Conservation (phyloP, 441 rosid genomes). For the Geranium incanum region DNA sequence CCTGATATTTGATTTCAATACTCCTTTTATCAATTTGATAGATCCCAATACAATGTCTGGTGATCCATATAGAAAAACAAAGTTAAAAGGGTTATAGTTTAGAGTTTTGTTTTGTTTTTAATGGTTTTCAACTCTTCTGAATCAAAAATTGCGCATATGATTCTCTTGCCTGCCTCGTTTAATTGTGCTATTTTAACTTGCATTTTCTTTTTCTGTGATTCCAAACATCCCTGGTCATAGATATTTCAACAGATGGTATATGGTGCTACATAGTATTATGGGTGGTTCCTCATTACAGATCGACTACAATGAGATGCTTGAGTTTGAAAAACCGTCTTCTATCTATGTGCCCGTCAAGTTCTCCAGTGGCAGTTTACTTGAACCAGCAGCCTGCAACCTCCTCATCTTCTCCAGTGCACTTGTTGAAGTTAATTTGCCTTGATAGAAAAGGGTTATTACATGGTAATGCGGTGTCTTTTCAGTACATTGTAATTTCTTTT, state of each 20-base stretch:
- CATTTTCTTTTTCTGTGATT: not conserved
- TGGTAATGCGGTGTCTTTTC: conserved; percentile 33
- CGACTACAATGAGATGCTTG: conserved; percentile 48
- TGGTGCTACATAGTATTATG: conserved; percentile 77
- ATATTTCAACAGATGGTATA: conserved; percentile 81
- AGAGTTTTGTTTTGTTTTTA: no score
- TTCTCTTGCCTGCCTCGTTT: no score
- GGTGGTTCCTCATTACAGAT: conserved; percentile 51
- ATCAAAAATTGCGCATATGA: no score
- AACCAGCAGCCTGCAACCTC: conserved; percentile 32
- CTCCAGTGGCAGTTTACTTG: conserved; percentile 28
- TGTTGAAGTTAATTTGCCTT: conserved; percentile 61
- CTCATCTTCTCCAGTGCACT: conserved; percentile 43
- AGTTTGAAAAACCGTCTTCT: conserved; percentile 58
- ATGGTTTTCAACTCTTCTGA: no score
- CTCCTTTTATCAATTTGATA: no score
- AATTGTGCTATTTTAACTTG: no score
- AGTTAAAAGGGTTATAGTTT: no score
- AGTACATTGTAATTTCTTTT: not conserved
- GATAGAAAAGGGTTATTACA: conserved; percentile 59
- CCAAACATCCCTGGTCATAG: conserved; percentile 23
- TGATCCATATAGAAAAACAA: no score
- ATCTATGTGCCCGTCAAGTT: conserved; percentile 51
- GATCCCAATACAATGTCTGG: no score
- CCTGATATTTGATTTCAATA: no score